Percentiles rank a stretch among this genome's conserved stretches.
Evolutionary conservation across 768 basidiomycete species (phyloP).

Genomic region (Hericium coralloides): DNA sequence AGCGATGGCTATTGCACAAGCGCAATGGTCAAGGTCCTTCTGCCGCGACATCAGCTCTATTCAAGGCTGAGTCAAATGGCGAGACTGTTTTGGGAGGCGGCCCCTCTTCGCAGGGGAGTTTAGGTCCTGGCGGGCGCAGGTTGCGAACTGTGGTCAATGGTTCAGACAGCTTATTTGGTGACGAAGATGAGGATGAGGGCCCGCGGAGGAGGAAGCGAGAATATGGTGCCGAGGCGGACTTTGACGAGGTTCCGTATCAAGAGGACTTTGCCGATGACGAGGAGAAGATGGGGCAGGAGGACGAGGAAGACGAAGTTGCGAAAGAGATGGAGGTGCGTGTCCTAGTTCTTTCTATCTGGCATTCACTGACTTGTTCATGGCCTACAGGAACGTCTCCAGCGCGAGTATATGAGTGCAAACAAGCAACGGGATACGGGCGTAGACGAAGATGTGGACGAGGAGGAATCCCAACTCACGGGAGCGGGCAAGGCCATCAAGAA

Average conservation of each 20-base stretch:
- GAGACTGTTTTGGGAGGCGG: slow-evolving; percentile 16
- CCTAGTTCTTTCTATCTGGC: not conserved
- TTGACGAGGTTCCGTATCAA: slow-evolving; percentile 78
- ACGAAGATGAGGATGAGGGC: slow-evolving; percentile 42
- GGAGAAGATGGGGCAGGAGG: slow-evolving; percentile 57
- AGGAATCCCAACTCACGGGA: slow-evolving; percentile 45
- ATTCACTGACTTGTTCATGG: not conserved
- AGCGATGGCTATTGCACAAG: slow-evolving; percentile 58
- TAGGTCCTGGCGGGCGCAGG: slow-evolving; percentile 60
- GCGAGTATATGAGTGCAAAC: slow-evolving; percentile 73
- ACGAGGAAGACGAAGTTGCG: slow-evolving; percentile 70
- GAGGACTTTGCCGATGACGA: slow-evolving; percentile 86
- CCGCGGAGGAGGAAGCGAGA: slow-evolving; percentile 45
- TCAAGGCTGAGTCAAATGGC: slow-evolving; percentile 47
- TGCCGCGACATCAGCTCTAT: slow-evolving; percentile 53
- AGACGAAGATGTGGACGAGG: slow-evolving; percentile 69
- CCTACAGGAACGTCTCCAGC: slow-evolving; percentile 70
- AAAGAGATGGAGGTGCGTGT: slow-evolving; percentile 67
- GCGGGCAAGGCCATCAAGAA: slow-evolving; percentile 81
- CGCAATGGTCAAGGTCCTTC: slow-evolving; percentile 53
- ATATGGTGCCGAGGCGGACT: slow-evolving; percentile 66
- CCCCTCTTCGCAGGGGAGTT: slow-evolving; percentile 41
- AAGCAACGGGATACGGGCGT: slow-evolving; percentile 60
- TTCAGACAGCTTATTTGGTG: slow-evolving; percentile 46
- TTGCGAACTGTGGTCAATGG: slow-evolving; percentile 65